Evolutionary conservation across 2,329 filamentous ascomycete species (phyloP).

Genomic region (Verticillium nonalfalfae): DNA sequence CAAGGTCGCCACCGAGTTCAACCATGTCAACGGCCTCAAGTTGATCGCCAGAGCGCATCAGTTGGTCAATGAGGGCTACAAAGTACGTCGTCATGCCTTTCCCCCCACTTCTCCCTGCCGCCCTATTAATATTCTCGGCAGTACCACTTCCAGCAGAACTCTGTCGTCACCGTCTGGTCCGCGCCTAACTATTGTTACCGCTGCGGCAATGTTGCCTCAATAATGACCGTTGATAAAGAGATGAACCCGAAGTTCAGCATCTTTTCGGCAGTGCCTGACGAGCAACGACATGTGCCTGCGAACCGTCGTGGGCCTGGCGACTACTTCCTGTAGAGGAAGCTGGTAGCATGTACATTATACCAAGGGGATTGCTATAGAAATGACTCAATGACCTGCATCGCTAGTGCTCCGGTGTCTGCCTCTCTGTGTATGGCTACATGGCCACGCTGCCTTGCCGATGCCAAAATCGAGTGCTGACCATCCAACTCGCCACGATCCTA

Average conservation of each 20-base stretch:
- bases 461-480: too few species aligned
- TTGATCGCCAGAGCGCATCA: constrained; percentile 97
- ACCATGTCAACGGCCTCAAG: constrained; percentile 93
- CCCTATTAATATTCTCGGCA: constrained; percentile 19
- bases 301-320: constrained; percentile 61
- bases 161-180: constrained; percentile 96
- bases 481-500: too few species aligned
- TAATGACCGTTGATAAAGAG: constrained; percentile 85
- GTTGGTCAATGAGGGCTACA: constrained; percentile 96
- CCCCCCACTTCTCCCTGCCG: constrained; percentile 36
- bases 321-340: constrained; percentile 55
- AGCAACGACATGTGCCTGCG: constrained; percentile 72
- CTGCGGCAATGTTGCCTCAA: constrained; percentile 94
- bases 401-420: too few species aligned
- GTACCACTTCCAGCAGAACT: constrained; percentile 93
- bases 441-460: too few species aligned
- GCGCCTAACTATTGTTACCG: constrained; percentile 94
- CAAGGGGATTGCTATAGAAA: background rate
- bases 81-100: constrained; percentile 62
- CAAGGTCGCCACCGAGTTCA: constrained; percentile 95
- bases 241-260: constrained; percentile 89
- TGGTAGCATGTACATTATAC: background rate
- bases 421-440: too few species aligned
- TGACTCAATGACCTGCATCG: background rate
- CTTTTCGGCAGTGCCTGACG: constrained; percentile 83